Conservation (phyloP, 148 eudicot genomes). For the Polygonum maritimum region DNA sequence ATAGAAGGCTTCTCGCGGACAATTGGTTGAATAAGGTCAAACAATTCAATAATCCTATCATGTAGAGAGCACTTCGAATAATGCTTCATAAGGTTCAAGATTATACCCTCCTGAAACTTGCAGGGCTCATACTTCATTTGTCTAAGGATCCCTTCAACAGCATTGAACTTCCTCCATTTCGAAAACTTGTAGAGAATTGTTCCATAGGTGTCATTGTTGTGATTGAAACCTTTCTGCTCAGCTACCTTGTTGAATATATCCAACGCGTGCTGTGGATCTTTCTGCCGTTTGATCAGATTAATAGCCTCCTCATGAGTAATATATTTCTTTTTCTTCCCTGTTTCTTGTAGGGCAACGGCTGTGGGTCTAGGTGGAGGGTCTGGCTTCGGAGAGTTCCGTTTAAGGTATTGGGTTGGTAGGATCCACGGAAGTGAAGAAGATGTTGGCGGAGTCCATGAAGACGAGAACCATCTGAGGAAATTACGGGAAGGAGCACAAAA, state of each 20-base stretch:
- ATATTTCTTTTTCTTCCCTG: slow-evolving; percentile 33
- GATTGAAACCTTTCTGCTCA: slow-evolving; percentile 71
- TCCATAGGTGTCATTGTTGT: slow-evolving; percentile 71
- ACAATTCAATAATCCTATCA: slow-evolving; percentile 73
- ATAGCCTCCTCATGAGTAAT: slow-evolving; percentile 59
- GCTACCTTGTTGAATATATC: slow-evolving; percentile 72
- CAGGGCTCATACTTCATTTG: slow-evolving; percentile 84
- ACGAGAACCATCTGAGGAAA: slow-evolving; percentile 15
- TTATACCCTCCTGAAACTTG: slow-evolving; percentile 68
- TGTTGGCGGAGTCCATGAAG: slow-evolving; percentile 13
- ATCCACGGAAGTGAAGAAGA: slow-evolving; percentile 39
- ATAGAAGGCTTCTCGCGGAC: slow-evolving; percentile 74
- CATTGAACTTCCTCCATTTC: slow-evolving; percentile 45
- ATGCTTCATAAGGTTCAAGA: slow-evolving; percentile 80
- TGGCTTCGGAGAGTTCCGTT: slow-evolving; percentile 12
- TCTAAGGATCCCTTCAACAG: slow-evolving; percentile 61
- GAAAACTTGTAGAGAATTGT: slow-evolving; percentile 69
- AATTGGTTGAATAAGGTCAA: slow-evolving; percentile 43
- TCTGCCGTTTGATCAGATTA: slow-evolving; percentile 54
- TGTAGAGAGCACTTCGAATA: slow-evolving; percentile 57
- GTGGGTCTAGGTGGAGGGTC: slow-evolving; percentile 30
- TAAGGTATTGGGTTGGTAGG: slow-evolving; percentile 39
- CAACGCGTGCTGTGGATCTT: slow-evolving; percentile 63
- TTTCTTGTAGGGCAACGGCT: slow-evolving; percentile 4
- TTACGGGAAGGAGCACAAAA: not conserved